Percentiles rank a stretch among this genome's conserved stretches.
Conservation (phyloP, 495 filamentous ascomycete genomes). For the Aspergillus sparsus region DNA sequence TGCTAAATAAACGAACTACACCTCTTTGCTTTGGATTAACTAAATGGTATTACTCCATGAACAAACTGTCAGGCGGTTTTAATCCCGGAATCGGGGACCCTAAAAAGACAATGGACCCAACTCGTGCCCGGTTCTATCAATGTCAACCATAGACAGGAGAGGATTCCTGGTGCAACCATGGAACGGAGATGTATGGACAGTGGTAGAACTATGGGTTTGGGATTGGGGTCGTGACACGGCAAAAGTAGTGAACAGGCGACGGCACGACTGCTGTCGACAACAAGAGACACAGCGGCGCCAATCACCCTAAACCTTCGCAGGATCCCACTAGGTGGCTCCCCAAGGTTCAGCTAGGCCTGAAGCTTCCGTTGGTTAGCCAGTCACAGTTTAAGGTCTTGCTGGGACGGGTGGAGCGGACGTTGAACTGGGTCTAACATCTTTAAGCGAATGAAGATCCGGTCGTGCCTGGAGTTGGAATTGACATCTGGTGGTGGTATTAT, state of each 20-base stretch:
- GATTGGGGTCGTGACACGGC: not conserved
- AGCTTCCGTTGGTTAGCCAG: conserved; percentile 16
- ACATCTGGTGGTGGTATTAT: conserved; percentile 14
- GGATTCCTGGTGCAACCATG: not conserved
- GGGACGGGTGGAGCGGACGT: conserved; percentile 23
- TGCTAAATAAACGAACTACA: too few relatives aligned
- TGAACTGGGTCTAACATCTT: conserved; percentile 18
- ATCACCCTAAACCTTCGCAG: conserved; percentile 8
- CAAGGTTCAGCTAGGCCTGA: conserved; percentile 18
- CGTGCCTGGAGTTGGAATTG: conserved; percentile 14
- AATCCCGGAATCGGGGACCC: not conserved
- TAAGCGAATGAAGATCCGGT: conserved; percentile 30
- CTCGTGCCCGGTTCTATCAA: not conserved
- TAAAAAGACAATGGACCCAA: conserved; percentile 3
- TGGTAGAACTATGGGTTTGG: not conserved
- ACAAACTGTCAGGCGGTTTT: too few relatives aligned
- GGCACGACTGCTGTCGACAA: too few relatives aligned
- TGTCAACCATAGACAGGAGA: not conserved
- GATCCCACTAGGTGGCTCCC: conserved; percentile 11
- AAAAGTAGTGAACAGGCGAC: not conserved
- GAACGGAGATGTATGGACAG: not conserved
- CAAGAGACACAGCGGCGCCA: conserved; percentile 5
- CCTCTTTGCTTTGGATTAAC: too few relatives aligned
- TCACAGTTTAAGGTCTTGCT: conserved; percentile 5
- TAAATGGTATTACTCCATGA: too few relatives aligned